phyloP scores from a whole-genome alignment of 2,329 filamentous ascomycete genomes.

The Colletotrichum agaves region DNA sequence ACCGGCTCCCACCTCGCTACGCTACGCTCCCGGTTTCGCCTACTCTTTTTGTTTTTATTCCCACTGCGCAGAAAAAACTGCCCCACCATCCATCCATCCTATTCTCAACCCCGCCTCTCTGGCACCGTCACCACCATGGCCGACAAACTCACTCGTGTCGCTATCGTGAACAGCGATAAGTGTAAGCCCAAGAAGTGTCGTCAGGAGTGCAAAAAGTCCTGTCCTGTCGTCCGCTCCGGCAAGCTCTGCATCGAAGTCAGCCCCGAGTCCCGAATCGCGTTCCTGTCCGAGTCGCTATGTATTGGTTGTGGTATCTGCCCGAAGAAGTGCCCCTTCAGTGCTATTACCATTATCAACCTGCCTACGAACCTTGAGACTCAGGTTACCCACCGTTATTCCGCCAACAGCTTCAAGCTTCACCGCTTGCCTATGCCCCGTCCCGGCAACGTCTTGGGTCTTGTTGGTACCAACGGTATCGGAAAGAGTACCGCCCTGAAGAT shows the following conservation, averaged over 20 bases:
- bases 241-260: constrained; percentile 97
- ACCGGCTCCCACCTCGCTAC: background rate
- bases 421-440: constrained; percentile 95
- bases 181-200: constrained; percentile 82
- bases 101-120: constrained; percentile 34
- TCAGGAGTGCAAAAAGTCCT: constrained; percentile 99
- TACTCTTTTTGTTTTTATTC: constrained; percentile 18
- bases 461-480: constrained; percentile 99
- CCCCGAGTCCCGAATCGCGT: constrained; percentile 90
- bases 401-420: constrained; percentile 99
- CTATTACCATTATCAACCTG: constrained; percentile 99
- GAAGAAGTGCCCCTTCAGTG: constrained; percentile 98
- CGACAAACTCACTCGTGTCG: constrained; percentile 97
- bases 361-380: constrained; percentile 98
- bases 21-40: constrained; percentile 5
- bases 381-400: constrained; percentile 97
- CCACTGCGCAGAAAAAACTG: constrained; percentile 15
- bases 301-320: constrained; percentile 99
- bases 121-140: constrained; percentile 70
- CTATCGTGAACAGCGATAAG: constrained; percentile 99
- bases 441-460: constrained; percentile 93
- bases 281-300: constrained; percentile 95
- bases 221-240: constrained; percentile 95
- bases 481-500: constrained; percentile 99
- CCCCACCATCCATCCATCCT: constrained; percentile 30